Evolutionary conservation across 2,329 filamentous ascomycete species (phyloP).

Genomic region (Pseudogymnoascus sp.): DNA sequence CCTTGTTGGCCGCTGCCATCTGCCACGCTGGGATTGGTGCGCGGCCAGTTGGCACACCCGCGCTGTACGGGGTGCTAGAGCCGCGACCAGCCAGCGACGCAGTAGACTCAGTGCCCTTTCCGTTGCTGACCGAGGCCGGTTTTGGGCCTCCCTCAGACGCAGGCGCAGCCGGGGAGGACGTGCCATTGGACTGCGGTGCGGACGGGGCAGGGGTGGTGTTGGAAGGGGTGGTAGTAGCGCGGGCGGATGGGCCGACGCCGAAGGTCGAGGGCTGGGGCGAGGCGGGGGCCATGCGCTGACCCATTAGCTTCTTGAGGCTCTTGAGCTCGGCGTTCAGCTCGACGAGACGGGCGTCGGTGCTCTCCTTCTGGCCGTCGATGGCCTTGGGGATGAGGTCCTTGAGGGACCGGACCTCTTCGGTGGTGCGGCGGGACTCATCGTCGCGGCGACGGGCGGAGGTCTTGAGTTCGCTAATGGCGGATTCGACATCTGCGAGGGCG

Average conservation of each 20-base stretch:
- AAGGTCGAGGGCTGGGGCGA: slow-evolving; percentile 21
- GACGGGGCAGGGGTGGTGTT: background rate
- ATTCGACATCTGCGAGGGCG: slow-evolving; percentile 76
- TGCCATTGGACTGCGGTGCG: slow-evolving; percentile 13
- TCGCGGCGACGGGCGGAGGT: slow-evolving; percentile 72
- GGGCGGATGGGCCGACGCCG: slow-evolving; percentile 22
- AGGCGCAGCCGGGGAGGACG: slow-evolving; percentile 15
- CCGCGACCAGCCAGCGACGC: slow-evolving; percentile 30
- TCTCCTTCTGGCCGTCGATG: slow-evolving; percentile 77
- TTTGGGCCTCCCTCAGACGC: slow-evolving; percentile 17
- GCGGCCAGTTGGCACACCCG: slow-evolving; percentile 42
- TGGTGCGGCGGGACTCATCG: slow-evolving; percentile 77
- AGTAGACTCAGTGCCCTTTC: slow-evolving; percentile 23
- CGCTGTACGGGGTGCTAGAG: slow-evolving; percentile 39
- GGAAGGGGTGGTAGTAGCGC: slow-evolving; percentile 16
- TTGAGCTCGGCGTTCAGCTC: slow-evolving; percentile 83
- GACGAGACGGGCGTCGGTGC: slow-evolving; percentile 69
- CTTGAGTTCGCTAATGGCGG: slow-evolving; percentile 73
- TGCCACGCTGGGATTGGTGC: slow-evolving; percentile 76
- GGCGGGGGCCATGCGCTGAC: slow-evolving; percentile 48
- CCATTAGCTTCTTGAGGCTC: slow-evolving; percentile 83
- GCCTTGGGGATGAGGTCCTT: slow-evolving; percentile 84
- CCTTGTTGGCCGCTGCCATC: slow-evolving; percentile 58
- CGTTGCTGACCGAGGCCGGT: slow-evolving; percentile 27
- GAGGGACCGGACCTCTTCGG: slow-evolving; percentile 75